A percentile compares a stretch with the other conserved stretches of the same genome.
These are phyloP conservation scores for Boletellus sp. DNA, from an alignment of 768 basidiomycete species.

Conservation along the genomic window DNA sequence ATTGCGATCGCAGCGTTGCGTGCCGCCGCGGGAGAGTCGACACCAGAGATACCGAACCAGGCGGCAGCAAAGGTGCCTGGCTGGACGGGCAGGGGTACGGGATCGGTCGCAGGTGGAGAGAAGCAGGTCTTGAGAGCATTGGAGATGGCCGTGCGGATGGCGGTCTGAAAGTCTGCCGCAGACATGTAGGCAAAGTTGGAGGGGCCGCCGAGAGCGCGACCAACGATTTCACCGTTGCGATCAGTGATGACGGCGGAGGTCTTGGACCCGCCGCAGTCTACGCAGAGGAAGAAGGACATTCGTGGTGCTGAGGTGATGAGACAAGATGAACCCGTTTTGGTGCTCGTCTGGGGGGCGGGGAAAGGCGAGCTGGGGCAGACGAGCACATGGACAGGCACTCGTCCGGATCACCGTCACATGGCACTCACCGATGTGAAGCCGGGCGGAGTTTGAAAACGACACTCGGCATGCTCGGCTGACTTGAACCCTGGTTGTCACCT, in stretches of 20 bases:
- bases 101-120: slow-evolving; percentile 34
- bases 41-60: slow-evolving; percentile 83
- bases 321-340: background rate
- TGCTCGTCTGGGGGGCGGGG: too few relatives aligned
- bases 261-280: slow-evolving; percentile 89
- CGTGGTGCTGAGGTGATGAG: background rate
- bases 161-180: slow-evolving; percentile 51
- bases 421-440: too few relatives aligned
- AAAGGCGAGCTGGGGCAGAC: too few relatives aligned
- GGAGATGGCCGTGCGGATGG: slow-evolving; percentile 49
- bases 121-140: slow-evolving; percentile 50
- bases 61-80: slow-evolving; percentile 55
- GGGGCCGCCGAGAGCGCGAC: slow-evolving; percentile 67
- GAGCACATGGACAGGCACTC: too few relatives aligned
- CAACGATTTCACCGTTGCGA: slow-evolving; percentile 54
- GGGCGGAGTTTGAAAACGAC: background rate
- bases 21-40: slow-evolving; percentile 67
- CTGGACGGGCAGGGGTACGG: slow-evolving; percentile 37
- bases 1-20: slow-evolving; percentile 52
- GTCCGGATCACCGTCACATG: too few relatives aligned
- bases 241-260: slow-evolving; percentile 72
- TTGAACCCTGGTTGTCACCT: too few relatives aligned
- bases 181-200: slow-evolving; percentile 86
- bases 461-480: too few relatives aligned
- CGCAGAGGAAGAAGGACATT: slow-evolving; percentile 71